Evolutionary conservation across 2,329 filamentous ascomycete genomes (phyloP).

Genomic region (Sporothrix globosa): DNA sequence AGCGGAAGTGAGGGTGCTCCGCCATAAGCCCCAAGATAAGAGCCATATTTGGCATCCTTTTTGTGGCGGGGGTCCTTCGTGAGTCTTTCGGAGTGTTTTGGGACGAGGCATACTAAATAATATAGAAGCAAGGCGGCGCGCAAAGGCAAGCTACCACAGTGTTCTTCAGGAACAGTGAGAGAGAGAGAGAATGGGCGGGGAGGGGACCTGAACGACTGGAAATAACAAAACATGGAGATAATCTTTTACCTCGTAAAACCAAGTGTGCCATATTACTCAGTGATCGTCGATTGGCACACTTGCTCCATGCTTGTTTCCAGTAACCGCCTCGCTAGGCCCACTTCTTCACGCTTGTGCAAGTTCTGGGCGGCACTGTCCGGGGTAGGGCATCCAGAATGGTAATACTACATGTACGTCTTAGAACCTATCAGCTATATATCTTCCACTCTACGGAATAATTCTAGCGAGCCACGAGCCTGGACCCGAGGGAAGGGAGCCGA

Average conservation of each 20-base stretch:
- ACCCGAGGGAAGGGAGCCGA: conserved; percentile 37
- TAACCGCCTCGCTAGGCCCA: not conserved
- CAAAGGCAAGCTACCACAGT: too few relatives aligned
- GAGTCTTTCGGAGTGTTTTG: too few relatives aligned
- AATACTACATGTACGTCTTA: not conserved
- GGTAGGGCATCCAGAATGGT: conserved; percentile 18
- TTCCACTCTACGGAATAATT: not conserved
- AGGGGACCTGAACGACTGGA: not conserved
- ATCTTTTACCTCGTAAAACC: too few relatives aligned
- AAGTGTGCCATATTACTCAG: too few relatives aligned
- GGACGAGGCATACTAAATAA: too few relatives aligned
- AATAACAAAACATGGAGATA: too few relatives aligned
- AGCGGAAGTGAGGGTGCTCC: not conserved
- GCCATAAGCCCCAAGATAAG: not conserved
- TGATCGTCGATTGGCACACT: too few relatives aligned
- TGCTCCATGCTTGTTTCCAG: too few relatives aligned
- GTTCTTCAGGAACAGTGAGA: not conserved
- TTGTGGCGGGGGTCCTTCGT: too few relatives aligned
- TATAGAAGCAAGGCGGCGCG: too few relatives aligned
- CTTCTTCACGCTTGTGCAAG: not conserved
- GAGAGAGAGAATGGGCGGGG: not conserved
- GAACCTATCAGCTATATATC: too few relatives aligned
- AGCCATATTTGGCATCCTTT: not conserved
- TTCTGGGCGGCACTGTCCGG: not conserved
- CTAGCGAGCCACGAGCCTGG: conserved; percentile 22